Conservation (phyloP, 164 flowering plant species). For the Vitis cinerea region DNA sequence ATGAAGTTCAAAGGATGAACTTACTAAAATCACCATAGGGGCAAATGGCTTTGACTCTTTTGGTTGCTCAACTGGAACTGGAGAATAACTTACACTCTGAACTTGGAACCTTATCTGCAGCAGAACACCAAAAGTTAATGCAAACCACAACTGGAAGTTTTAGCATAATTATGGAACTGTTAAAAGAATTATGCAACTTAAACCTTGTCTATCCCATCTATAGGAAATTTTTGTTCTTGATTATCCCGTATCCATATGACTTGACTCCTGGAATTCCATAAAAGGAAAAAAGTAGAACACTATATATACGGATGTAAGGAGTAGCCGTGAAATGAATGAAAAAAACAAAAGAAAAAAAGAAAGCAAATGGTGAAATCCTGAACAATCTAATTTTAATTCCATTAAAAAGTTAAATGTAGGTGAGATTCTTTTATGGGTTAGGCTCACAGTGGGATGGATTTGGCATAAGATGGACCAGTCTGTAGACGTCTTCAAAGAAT, state of each 20-base stretch:
- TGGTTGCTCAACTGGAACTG: conserved; percentile 67
- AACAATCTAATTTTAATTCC: background rate
- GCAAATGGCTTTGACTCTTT: conserved; percentile 77
- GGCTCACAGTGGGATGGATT: conserved; percentile 35
- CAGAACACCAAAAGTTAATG: conserved; percentile 3
- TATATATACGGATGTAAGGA: background rate
- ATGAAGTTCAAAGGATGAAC: conserved; percentile 19
- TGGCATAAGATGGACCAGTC: conserved; percentile 59
- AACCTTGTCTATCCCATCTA: conserved; percentile 65
- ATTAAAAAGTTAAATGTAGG: background rate
- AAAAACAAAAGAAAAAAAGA: too few relatives aligned
- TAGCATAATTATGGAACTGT: too few relatives aligned
- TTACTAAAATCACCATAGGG: conserved; percentile 84
- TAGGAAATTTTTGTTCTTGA: conserved; percentile 25
- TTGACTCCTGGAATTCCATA: conserved; percentile 33
- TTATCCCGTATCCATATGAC: conserved; percentile 61
- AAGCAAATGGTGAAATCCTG: too few relatives aligned
- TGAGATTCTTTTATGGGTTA: conserved; percentile 20
- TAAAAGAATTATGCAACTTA: background rate
- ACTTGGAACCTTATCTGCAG: conserved; percentile 79
- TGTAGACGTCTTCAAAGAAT: conserved; percentile 72
- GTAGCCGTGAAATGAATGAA: too few relatives aligned
- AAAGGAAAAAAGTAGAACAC: background rate
- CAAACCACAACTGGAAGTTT: background rate
- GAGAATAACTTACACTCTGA: conserved; percentile 55